Percentiles rank a stretch among this genome's conserved stretches.
phyloP scores from a whole-genome alignment of 176 grass and related monocot genomes.

The Metroxylon sagu region DNA sequence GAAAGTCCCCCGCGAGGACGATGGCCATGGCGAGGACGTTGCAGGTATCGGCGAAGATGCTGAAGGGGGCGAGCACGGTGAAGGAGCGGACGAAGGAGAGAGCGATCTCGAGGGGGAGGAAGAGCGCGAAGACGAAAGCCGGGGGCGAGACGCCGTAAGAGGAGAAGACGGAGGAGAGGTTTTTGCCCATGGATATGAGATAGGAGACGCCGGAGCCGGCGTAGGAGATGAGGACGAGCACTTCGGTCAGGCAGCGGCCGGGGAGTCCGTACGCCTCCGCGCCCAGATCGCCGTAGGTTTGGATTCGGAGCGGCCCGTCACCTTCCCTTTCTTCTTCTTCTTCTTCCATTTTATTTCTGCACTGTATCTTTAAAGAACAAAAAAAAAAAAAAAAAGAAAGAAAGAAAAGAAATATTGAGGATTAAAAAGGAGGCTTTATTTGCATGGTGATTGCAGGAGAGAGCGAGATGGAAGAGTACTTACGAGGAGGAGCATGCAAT shows the following conservation, averaged over 20 bases:
- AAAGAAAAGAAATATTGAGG: too few relatives aligned
- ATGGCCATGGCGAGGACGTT: conserved; percentile 81
- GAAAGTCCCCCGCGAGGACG: conserved; percentile 67
- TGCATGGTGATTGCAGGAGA: too few relatives aligned
- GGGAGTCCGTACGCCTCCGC: conserved; percentile 48
- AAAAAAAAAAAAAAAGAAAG: too few relatives aligned
- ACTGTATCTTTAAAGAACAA: conserved; percentile 50
- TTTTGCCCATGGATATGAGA: conserved; percentile 82
- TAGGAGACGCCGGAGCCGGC: conserved; percentile 65
- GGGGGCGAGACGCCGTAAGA: background rate
- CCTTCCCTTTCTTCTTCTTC: conserved; percentile 13
- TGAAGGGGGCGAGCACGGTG: conserved; percentile 66
- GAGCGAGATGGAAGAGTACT: conserved; percentile 10
- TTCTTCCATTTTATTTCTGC: conserved; percentile 53
- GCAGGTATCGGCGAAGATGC: conserved; percentile 74
- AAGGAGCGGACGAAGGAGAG: conserved; percentile 84
- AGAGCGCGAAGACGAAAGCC: conserved; percentile 57
- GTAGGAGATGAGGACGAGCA: conserved; percentile 63
- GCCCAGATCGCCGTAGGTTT: conserved; percentile 75
- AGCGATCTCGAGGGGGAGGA: conserved; percentile 60
- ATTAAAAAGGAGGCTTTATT: background rate
- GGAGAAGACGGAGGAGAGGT: conserved; percentile 67
- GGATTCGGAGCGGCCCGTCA: conserved; percentile 15
- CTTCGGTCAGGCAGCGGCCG: conserved; percentile 64
- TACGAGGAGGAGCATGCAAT: conserved; percentile 94